Percentiles rank a stretch among this genome's conserved stretches.
Evolutionary conservation across 1,139 yeast genomes (phyloP).

Genomic region (Taphrina communis): DNA sequence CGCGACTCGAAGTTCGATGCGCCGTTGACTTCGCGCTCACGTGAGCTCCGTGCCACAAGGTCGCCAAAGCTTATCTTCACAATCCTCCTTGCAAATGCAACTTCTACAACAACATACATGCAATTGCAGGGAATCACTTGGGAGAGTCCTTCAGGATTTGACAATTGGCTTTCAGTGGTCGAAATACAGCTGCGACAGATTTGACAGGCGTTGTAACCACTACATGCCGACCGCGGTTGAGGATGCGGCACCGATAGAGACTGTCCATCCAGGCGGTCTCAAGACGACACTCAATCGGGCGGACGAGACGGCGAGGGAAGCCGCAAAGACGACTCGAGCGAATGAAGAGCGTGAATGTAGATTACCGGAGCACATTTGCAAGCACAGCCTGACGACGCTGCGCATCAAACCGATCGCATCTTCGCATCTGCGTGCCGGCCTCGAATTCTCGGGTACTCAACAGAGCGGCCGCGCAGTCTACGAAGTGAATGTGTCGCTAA

Average conservation of each 20-base stretch:
- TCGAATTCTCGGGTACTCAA: constrained; percentile 71
- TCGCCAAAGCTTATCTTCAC: too few species aligned
- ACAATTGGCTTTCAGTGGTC: too few species aligned
- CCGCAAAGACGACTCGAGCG: background rate
- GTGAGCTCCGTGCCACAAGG: too few species aligned
- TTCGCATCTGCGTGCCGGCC: constrained; percentile 62
- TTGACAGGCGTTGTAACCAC: background rate
- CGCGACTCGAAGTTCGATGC: too few species aligned
- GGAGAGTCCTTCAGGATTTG: too few species aligned
- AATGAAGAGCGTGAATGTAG: background rate
- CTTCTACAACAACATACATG: too few species aligned
- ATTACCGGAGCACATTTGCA: constrained; percentile 9
- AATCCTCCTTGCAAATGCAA: too few species aligned
- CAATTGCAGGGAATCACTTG: background rate
- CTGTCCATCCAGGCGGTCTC: constrained; percentile 12
- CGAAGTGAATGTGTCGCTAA: constrained; percentile 73
- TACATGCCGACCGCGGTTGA: constrained; percentile 32
- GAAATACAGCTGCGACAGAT: too few species aligned
- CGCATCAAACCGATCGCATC: constrained; percentile 38
- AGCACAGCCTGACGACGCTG: constrained; percentile 17
- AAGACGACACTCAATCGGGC: constrained; percentile 21
- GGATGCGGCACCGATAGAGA: constrained; percentile 21
- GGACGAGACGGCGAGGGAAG: constrained; percentile 19
- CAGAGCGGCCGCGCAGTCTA: constrained; percentile 71
- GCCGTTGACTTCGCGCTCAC: too few species aligned